phyloP scores from a whole-genome alignment of 208 protist genomes.

The Crithidia mellificae region DNA sequence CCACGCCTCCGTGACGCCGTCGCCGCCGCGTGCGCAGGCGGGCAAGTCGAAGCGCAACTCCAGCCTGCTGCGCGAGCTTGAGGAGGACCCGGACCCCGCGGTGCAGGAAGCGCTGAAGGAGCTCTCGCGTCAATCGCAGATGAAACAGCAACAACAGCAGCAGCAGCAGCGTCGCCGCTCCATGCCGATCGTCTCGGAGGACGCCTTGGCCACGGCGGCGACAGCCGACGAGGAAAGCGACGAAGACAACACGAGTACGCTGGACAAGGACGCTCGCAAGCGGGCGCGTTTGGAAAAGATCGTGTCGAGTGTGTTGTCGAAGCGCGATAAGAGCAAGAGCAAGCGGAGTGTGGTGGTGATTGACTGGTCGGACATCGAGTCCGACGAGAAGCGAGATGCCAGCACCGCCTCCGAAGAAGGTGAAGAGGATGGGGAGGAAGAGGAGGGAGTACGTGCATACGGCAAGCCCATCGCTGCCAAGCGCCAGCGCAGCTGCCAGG shows the following conservation, averaged over 20 bases:
- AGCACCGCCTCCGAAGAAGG: not conserved
- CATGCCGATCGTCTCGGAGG: constrained; percentile 50
- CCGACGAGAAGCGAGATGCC: constrained; percentile 28
- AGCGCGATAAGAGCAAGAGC: constrained; percentile 58
- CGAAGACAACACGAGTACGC: constrained; percentile 22
- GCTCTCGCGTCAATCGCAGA: constrained; percentile 31
- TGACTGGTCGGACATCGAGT: constrained; percentile 71
- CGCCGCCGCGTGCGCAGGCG: constrained; percentile 27
- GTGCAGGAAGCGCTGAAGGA: constrained; percentile 55
- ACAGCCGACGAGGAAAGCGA: constrained; percentile 24
- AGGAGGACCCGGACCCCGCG: constrained; percentile 59
- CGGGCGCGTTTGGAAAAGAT: constrained; percentile 68
- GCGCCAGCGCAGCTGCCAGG: constrained; percentile 19
- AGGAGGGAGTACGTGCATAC: not conserved
- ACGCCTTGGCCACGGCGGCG: constrained; percentile 23
- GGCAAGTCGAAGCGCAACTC: constrained; percentile 32
- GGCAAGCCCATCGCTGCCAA: constrained; percentile 1
- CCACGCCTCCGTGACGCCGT: constrained; percentile 48
- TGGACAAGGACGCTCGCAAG: constrained; percentile 37
- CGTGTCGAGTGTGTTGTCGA: constrained; percentile 58
- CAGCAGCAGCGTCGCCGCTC: constrained; percentile 41
- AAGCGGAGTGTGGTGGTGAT: constrained; percentile 87
- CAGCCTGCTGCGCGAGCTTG: constrained; percentile 38
- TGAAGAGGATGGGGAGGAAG: constrained; percentile 17
- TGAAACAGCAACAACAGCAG: constrained; percentile 20